Evolutionary conservation across 2,329 filamentous ascomycete genomes (phyloP), one percentile per base, ranked within the genome.

Genomic region (Aspergillus intermedius): DNA sequence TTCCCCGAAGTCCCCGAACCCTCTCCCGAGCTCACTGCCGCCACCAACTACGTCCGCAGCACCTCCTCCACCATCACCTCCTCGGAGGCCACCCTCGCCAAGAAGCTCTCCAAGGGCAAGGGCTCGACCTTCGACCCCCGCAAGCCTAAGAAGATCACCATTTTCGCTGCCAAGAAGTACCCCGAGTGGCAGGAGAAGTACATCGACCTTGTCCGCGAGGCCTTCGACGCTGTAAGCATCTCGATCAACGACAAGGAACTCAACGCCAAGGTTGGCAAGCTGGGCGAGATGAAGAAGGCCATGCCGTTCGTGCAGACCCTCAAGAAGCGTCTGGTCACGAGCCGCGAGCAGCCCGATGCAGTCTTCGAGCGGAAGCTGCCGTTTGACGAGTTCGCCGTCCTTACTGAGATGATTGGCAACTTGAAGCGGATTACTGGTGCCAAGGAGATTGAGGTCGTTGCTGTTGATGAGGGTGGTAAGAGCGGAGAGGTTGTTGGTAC

Each of bases 81-180:
- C 23, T 87, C 90, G 5, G 91, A 97, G 73, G 85, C 86, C 13
- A 78, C 57, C 47, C 67, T 69, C 78, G 50, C 87, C 58, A 95
- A 95, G 80, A 90, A 88, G 77, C 85, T 94, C 70, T 84, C 86
- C 57, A 97, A 97, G 77, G 93, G 91, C 71, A 96, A 96, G 75
- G 79, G 83, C 55, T 80, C 82, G 6, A 76, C 79, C 15, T 97
- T 94, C 65, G 91, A 98, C 70, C 89, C 91, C 35, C 90, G 88
- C 73, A 86, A 91, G 73, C 83, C 88, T 54, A 97, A 96, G 80
- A 88, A 87, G 74, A 81, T 97, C 56, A 90, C 86, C 46, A 86
- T 98, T 63, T 96, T 83, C 74, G 81, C 84, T 45, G 88, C 89
- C 5, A 80, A 83, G 59, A 81, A 81, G 52, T 96, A 87, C 76